A percentile compares a stretch with the other conserved stretches of the same genome.
Evolutionary conservation across 1,139 yeast genomes (phyloP).

Genomic region (Yamadazyma friedrichii): DNA sequence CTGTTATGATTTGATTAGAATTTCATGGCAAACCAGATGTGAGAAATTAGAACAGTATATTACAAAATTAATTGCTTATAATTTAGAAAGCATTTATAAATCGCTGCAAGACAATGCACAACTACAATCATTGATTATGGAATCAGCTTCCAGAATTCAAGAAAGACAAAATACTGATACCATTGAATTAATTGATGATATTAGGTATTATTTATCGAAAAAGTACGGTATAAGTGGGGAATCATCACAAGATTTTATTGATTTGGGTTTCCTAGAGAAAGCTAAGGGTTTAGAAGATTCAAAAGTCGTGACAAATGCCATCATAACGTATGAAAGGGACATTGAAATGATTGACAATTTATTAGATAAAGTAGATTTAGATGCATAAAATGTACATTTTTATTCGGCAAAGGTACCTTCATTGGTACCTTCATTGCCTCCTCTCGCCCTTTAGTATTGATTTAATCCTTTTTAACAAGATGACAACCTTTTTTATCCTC

Average conservation of each 20-base stretch:
- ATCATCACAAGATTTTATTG: conserved; percentile 27
- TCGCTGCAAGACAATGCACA: conserved; percentile 25
- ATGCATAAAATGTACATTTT: conserved; percentile 28
- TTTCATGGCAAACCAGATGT: conserved; percentile 67
- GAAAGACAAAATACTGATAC: conserved; percentile 74
- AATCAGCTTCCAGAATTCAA: conserved; percentile 58
- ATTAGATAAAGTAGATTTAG: conserved; percentile 41
- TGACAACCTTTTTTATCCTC: too few relatives aligned
- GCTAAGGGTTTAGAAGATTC: conserved; percentile 21
- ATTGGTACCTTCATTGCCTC: too few relatives aligned
- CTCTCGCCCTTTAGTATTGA: too few relatives aligned
- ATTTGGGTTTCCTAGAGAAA: conserved; percentile 19
- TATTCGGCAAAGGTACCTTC: too few relatives aligned
- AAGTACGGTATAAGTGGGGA: conserved; percentile 41
- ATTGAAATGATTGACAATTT: conserved; percentile 44
- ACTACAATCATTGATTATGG: conserved; percentile 25
- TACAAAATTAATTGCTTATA: conserved; percentile 56
- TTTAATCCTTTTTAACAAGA: too few relatives aligned
- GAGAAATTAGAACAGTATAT: conserved; percentile 65
- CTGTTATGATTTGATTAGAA: conserved; percentile 55
- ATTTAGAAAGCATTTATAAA: conserved; percentile 37
- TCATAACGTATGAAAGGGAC: conserved; percentile 27
- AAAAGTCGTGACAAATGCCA: conserved; percentile 30
- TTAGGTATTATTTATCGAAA: conserved; percentile 59
- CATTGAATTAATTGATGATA: conserved; percentile 75